Evolutionary conservation across 208 protist species (phyloP).

Genomic region (Strigomonas galati): DNA sequence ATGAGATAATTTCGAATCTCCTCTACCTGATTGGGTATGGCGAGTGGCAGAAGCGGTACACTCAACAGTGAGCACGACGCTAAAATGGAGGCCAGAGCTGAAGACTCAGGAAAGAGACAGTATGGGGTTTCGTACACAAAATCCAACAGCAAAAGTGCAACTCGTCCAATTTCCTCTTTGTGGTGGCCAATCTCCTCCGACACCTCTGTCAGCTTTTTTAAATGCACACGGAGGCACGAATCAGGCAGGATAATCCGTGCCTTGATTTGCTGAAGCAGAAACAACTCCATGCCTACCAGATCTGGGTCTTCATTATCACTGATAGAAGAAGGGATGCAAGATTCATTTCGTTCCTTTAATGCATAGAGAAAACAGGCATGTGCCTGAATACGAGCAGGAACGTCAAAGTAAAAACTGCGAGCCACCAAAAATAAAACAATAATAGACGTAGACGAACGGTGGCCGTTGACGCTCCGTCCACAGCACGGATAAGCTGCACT

Average conservation of each 20-base stretch:
- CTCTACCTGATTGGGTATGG: neutral
- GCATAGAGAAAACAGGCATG: slow-evolving; percentile 60
- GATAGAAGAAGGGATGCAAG: neutral
- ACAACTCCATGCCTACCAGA: slow-evolving; percentile 60
- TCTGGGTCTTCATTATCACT: slow-evolving; percentile 26
- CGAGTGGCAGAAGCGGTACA: slow-evolving; percentile 11
- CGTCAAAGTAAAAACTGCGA: neutral
- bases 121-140: slow-evolving; percentile 37
- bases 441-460: neutral
- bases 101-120: slow-evolving; percentile 69
- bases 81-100: slow-evolving; percentile 55
- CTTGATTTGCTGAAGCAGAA: slow-evolving; percentile 54
- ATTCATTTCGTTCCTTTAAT: slow-evolving; percentile 46
- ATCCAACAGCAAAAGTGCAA: slow-evolving; percentile 54
- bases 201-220: slow-evolving; percentile 30
- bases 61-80: slow-evolving; percentile 22
- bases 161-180: slow-evolving; percentile 37
- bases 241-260: slow-evolving; percentile 70
- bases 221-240: slow-evolving; percentile 49
- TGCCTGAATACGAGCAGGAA: slow-evolving; percentile 29
- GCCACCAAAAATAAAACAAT: neutral
- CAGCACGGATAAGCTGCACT: neutral
- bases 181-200: slow-evolving; percentile 16
- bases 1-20: slow-evolving; percentile 5
- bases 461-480: neutral